Evolutionary conservation across 495 filamentous ascomycete genomes (phyloP).

Genomic region (Eremomyces bilateralis): DNA sequence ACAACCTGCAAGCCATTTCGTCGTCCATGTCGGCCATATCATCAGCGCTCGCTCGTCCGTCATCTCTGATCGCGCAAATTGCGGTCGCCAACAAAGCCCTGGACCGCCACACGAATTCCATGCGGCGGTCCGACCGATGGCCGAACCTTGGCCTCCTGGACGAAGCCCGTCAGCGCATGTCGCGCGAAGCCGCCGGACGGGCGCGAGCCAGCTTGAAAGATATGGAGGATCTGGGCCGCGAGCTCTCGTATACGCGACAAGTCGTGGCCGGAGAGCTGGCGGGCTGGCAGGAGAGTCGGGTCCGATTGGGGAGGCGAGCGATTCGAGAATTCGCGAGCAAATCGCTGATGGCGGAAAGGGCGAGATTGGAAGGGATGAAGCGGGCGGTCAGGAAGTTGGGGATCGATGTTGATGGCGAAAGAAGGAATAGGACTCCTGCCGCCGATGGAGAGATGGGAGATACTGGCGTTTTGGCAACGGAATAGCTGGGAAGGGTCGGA

Average conservation of each 20-base stretch:
- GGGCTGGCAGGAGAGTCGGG: constrained; percentile 78
- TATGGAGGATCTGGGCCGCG: constrained; percentile 41
- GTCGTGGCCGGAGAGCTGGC: constrained; percentile 81
- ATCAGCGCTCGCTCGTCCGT: constrained; percentile 58
- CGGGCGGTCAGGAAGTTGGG: constrained; percentile 39
- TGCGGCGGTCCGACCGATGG: constrained; percentile 54
- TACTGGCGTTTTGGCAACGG: too few species aligned
- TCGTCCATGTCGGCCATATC: constrained; percentile 65
- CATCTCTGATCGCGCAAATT: constrained; percentile 53
- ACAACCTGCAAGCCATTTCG: constrained; percentile 49
- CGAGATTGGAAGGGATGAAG: constrained; percentile 59
- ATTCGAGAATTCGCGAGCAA: constrained; percentile 54
- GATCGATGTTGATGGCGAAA: constrained; percentile 2
- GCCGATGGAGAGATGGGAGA: not conserved
- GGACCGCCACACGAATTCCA: constrained; percentile 49
- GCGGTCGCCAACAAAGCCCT: constrained; percentile 36
- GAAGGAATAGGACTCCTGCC: constrained; percentile 1
- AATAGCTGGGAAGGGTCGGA: too few species aligned
- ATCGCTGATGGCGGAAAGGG: constrained; percentile 56
- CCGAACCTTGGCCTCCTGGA: constrained; percentile 69
- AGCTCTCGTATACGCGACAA: constrained; percentile 80
- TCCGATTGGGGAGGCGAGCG: constrained; percentile 48
- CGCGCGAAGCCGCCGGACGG: constrained; percentile 58
- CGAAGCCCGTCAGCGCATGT: constrained; percentile 61
- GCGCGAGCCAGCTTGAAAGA: constrained; percentile 42